A percentile compares a stretch with the other conserved stretches of the same genome.
These are phyloP conservation scores for Rhizopus stolonifer DNA, from an alignment of 371 early-diverging fungal genomes.

Conservation along the genomic window DNA sequence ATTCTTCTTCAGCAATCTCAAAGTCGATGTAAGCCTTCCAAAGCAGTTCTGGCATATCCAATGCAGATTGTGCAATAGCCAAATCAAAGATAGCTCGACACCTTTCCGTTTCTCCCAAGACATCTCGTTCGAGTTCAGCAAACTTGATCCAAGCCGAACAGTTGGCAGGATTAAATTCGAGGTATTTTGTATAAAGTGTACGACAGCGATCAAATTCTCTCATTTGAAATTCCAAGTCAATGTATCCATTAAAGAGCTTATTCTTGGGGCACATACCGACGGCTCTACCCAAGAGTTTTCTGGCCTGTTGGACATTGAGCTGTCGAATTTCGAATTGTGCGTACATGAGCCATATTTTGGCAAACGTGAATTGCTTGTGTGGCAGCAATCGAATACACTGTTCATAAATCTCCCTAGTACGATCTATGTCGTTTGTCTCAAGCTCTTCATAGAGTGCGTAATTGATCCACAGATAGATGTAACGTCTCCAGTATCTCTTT, in stretches of 20 bases:
- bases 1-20: conserved; percentile 83
- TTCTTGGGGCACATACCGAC: conserved; percentile 84
- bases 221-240: conserved; percentile 90
- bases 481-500: conserved; percentile 94
- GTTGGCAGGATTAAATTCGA: conserved; percentile 83
- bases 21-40: conserved; percentile 98
- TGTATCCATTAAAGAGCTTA: conserved; percentile 91
- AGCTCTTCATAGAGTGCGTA: conserved; percentile 96
- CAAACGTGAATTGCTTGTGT: conserved; percentile 93
- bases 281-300: conserved; percentile 83
- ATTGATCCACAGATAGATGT: conserved; percentile 97
- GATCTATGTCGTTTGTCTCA: conserved; percentile 76
- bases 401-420: conserved; percentile 84
- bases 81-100: conserved; percentile 87
- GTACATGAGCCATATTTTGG: conserved; percentile 92
- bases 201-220: conserved; percentile 95
- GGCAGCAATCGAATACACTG: conserved; percentile 87
- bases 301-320: conserved; percentile 70
- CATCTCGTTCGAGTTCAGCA: conserved; percentile 81
- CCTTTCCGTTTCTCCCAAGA: conserved; percentile 87
- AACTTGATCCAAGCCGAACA: conserved; percentile 94
- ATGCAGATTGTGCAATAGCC: conserved; percentile 79
- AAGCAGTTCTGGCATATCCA: conserved; percentile 96
- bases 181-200: conserved; percentile 82
- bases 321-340: conserved; percentile 92